phyloP scores from a whole-genome alignment of 208 protist genomes.

The Trypanosomatidae sp. region DNA sequence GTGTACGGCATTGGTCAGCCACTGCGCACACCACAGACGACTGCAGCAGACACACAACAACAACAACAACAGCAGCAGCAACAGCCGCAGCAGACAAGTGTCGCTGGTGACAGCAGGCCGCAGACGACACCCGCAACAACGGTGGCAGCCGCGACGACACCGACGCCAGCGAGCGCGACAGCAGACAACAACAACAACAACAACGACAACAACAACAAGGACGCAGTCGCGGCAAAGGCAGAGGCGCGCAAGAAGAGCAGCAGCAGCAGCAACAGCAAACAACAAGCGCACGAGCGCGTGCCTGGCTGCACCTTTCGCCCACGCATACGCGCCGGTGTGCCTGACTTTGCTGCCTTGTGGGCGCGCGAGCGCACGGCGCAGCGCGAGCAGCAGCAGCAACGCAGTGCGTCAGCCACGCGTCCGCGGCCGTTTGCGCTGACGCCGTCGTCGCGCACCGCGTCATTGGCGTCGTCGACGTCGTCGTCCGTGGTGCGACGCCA shows the following conservation, averaged over 20 bases:
- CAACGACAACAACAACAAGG: background rate
- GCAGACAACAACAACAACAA: constrained; percentile 1
- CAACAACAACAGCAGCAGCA: too few species aligned
- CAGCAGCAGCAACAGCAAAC: constrained; percentile 1
- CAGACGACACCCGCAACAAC: too few species aligned
- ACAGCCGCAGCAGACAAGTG: too few species aligned
- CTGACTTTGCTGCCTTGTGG: constrained; percentile 64
- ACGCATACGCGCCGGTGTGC: constrained; percentile 52
- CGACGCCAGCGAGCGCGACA: constrained; percentile 15
- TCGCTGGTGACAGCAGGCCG: too few species aligned
- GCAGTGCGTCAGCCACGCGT: constrained; percentile 17
- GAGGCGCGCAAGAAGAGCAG: background rate
- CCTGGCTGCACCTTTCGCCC: constrained; percentile 65
- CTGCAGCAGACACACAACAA: too few species aligned
- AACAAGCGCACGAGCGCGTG: constrained; percentile 13
- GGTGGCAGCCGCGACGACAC: too few species aligned
- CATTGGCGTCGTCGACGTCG: constrained; percentile 5
- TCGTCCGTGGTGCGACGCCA: background rate
- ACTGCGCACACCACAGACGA: too few species aligned
- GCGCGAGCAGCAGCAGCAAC: constrained; percentile 20
- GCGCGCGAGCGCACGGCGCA: constrained; percentile 26
- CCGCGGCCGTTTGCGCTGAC: constrained; percentile 49
- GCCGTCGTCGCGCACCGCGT: constrained; percentile 3
- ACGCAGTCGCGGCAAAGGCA: background rate
- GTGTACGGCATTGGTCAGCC: too few species aligned